These are phyloP conservation scores for Tricholomella constricta DNA, from an alignment of 768 basidiomycete species.

Conservation along the genomic window DNA sequence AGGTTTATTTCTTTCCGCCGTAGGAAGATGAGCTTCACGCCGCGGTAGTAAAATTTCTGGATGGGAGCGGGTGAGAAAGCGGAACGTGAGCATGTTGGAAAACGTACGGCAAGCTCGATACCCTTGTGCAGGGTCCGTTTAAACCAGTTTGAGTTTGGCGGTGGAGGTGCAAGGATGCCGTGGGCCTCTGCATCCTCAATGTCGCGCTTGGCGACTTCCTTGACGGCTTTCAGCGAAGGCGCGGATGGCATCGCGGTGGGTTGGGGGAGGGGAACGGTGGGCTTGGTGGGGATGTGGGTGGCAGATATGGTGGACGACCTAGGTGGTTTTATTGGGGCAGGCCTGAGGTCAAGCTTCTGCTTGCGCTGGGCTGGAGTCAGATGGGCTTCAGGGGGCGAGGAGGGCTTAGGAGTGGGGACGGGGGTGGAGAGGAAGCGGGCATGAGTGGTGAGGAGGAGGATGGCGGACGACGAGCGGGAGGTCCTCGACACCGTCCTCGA, in stretches of 20 bases:
- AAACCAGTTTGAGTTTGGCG: slow-evolving; percentile 58
- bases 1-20: slow-evolving; percentile 55
- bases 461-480: slow-evolving; percentile 5
- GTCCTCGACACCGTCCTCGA: not conserved
- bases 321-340: slow-evolving; percentile 56
- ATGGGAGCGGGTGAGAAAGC: not conserved
- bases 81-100: not conserved
- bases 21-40: slow-evolving; percentile 69
- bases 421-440: slow-evolving; percentile 18
- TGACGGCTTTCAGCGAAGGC: slow-evolving; percentile 33
- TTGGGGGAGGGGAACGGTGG: slow-evolving; percentile 28
- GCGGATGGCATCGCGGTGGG: slow-evolving; percentile 20
- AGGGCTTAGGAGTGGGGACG: slow-evolving; percentile 23
- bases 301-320: slow-evolving; percentile 25
- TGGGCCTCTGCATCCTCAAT: slow-evolving; percentile 64
- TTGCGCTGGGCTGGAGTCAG: slow-evolving; percentile 35
- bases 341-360: slow-evolving; percentile 60
- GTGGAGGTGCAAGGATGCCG: slow-evolving; percentile 70
- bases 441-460: slow-evolving; percentile 6
- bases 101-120: slow-evolving; percentile 46
- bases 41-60: slow-evolving; percentile 85
- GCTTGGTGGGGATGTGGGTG: slow-evolving; percentile 29
- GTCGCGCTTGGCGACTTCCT: slow-evolving; percentile 61
- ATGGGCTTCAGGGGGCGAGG: slow-evolving; percentile 1
- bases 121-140: slow-evolving; percentile 50